Evolutionary conservation across 1,284 basidiomycete species (phyloP).

Genomic region (Ganoderma lucidum): DNA sequence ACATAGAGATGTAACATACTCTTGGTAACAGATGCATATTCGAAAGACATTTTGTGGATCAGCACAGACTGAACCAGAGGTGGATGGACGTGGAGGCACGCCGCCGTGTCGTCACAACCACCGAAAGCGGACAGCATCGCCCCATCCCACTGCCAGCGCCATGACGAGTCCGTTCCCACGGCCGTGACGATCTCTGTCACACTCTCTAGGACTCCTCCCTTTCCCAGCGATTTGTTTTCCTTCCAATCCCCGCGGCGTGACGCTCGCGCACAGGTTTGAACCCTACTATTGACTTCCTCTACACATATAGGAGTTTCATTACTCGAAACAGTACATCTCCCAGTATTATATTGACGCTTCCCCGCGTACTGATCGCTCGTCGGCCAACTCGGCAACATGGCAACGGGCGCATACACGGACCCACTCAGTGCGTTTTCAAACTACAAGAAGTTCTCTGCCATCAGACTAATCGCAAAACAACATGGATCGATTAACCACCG

Average conservation of each 20-base stretch:
- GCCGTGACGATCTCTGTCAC: not conserved
- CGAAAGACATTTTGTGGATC: slow-evolving; percentile 68
- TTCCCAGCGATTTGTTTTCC: not conserved
- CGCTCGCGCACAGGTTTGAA: not conserved
- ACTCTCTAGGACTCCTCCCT: not conserved
- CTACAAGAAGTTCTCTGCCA: not conserved
- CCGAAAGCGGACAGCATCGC: slow-evolving; percentile 5
- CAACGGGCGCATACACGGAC: slow-evolving; percentile 5
- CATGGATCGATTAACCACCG: slow-evolving; percentile 14
- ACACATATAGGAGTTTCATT: not conserved
- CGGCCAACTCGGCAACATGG: not conserved
- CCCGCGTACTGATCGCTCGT: not conserved
- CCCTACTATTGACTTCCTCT: not conserved
- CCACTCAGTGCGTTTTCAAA: slow-evolving; percentile 3
- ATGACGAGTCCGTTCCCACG: not conserved
- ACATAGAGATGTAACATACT: slow-evolving; percentile 48
- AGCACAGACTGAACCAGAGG: not conserved
- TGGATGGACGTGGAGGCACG: not conserved
- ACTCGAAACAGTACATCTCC: not conserved
- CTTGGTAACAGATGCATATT: slow-evolving; percentile 82
- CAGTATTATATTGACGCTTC: not conserved
- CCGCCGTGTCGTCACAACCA: not conserved
- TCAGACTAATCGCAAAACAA: slow-evolving; percentile 8
- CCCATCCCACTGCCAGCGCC: not conserved
- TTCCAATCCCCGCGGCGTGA: not conserved